Percentiles rank a stretch among this genome's conserved stretches.
phyloP scores from a whole-genome alignment of 768 basidiomycete species.

The Auricularia cornea region DNA sequence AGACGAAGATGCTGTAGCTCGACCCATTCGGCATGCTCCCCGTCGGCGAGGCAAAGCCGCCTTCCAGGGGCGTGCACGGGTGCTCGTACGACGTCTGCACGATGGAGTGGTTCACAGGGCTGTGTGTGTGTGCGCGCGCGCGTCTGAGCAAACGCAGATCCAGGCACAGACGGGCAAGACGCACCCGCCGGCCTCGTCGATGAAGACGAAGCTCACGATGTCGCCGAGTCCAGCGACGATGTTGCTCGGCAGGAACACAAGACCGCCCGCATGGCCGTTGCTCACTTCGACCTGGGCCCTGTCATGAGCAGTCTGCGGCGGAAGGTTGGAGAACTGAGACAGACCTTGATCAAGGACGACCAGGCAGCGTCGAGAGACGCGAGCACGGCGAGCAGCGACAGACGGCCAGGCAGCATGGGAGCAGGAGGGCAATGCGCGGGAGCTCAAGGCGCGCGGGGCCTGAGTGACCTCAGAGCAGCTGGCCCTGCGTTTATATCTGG shows the following conservation, averaged over 20 bases:
- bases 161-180: conserved; percentile 9
- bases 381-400: too few relatives aligned
- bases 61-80: conserved; percentile 36
- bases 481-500: background rate
- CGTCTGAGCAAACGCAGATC: background rate
- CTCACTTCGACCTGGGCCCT: conserved; percentile 33
- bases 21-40: background rate
- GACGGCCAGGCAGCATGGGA: too few relatives aligned
- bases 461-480: background rate
- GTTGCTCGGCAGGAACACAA: conserved; percentile 38
- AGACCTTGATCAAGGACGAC: too few relatives aligned
- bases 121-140: conserved; percentile 9
- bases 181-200: conserved; percentile 26
- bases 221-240: conserved; percentile 38
- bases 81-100: conserved; percentile 40
- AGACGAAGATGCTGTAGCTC: background rate
- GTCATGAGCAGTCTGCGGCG: background rate
- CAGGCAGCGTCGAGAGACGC: too few relatives aligned
- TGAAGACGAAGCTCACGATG: conserved; percentile 42
- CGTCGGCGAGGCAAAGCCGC: conserved; percentile 42
- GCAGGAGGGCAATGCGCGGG: background rate
- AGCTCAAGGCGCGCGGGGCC: background rate
- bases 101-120: conserved; percentile 46
- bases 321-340: background rate
- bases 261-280: conserved; percentile 18